A percentile compares a stretch with the other conserved stretches of the same genome.
phyloP scores from a whole-genome alignment of 805 yeast genomes.

The Yarrowia divulgata region DNA sequence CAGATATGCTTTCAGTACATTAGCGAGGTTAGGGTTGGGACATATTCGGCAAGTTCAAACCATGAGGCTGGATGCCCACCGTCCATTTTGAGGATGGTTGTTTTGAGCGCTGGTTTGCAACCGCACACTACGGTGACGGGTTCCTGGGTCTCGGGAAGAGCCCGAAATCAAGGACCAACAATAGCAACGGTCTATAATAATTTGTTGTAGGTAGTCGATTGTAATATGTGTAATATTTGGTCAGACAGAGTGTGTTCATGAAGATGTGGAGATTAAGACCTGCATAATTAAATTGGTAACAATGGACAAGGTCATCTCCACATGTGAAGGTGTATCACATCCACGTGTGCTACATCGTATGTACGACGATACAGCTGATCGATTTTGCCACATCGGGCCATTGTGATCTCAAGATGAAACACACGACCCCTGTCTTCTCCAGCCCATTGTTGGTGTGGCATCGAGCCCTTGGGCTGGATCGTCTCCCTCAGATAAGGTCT shows the following conservation, averaged over 20 bases:
- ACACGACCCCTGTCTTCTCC: constrained; percentile 2
- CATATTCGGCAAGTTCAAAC: not conserved
- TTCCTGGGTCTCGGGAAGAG: not conserved
- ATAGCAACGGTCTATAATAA: not conserved
- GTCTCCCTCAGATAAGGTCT: constrained; percentile 8
- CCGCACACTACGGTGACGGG: not conserved
- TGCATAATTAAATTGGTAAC: not conserved
- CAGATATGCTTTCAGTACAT: not conserved
- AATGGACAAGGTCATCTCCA: not conserved
- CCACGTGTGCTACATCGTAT: not conserved
- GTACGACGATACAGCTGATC: constrained; percentile 6
- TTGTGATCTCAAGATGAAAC: constrained; percentile 6
- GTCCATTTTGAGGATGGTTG: not conserved
- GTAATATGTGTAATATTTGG: not conserved
- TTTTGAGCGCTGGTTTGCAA: not conserved
- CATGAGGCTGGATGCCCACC: not conserved
- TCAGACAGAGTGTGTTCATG: not conserved
- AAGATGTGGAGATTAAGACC: constrained; percentile 1
- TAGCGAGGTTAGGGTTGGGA: not conserved
- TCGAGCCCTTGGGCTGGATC: not conserved
- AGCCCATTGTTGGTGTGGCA: constrained; percentile 2
- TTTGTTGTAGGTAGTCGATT: not conserved
- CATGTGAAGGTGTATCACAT: not conserved
- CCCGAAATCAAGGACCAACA: no score
- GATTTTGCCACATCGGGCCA: not conserved